Percentiles rank a stretch among this genome's conserved stretches.
Conservation (phyloP, 441 rosid species). For the Geranium incanum region DNA sequence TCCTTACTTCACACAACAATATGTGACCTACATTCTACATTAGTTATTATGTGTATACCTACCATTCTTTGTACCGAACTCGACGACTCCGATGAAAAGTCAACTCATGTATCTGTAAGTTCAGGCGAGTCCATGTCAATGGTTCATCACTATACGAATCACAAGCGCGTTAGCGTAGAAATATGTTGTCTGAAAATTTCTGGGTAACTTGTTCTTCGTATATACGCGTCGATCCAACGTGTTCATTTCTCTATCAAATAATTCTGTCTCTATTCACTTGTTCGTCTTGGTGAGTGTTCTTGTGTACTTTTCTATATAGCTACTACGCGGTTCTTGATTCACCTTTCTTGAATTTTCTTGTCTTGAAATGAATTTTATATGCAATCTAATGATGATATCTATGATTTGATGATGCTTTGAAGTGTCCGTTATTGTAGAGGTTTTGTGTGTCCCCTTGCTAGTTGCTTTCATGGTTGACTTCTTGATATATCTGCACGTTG, state of each 20-base stretch:
- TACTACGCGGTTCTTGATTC: too few species aligned
- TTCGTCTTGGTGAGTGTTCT: neutral
- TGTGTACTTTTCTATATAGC: too few species aligned
- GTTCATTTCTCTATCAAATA: too few species aligned
- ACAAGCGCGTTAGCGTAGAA: neutral
- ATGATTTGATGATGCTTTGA: too few species aligned
- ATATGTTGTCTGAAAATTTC: neutral
- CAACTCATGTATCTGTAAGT: neutral
- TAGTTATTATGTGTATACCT: neutral
- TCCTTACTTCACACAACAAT: neutral
- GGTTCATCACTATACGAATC: neutral
- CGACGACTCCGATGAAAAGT: neutral
- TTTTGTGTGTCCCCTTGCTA: too few species aligned
- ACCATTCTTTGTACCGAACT: neutral
- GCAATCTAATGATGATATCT: too few species aligned
- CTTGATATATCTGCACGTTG: too few species aligned
- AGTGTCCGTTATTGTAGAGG: too few species aligned
- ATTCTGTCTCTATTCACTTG: neutral
- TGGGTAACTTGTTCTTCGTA: neutral
- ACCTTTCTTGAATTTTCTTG: too few species aligned
- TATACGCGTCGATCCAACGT: too few species aligned
- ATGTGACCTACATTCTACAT: neutral
- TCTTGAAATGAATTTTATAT: too few species aligned
- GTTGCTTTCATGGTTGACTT: too few species aligned
- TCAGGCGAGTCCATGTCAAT: neutral